A percentile compares a stretch with the other conserved stretches of the same genome.
phyloP scores from a whole-genome alignment of 257 asterid genomes.

The Ilex aquifolium region DNA sequence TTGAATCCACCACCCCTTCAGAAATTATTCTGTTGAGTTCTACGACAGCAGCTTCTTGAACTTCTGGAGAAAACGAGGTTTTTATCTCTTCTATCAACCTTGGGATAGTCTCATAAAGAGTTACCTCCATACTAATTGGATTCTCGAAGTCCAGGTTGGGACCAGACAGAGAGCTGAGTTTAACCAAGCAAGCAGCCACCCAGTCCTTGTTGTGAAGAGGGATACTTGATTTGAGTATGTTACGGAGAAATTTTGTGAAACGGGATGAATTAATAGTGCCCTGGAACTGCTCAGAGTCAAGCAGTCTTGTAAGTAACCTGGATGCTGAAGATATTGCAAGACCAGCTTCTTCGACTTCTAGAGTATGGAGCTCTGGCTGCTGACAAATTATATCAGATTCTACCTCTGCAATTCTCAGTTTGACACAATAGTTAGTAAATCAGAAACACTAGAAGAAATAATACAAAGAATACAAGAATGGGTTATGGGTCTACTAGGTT shows the following conservation, averaged over 20 bases:
- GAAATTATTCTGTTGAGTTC: slow-evolving; percentile 69
- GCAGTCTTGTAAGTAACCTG: slow-evolving; percentile 54
- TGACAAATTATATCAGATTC: slow-evolving; percentile 23
- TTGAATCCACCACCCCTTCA: slow-evolving; percentile 58
- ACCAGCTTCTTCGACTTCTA: slow-evolving; percentile 74
- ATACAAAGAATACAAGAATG: no score
- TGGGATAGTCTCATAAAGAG: slow-evolving; percentile 70
- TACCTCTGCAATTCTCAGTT: slow-evolving; percentile 22
- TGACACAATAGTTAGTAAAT: slow-evolving; percentile 8
- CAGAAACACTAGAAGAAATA: neutral
- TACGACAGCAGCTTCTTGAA: slow-evolving; percentile 57
- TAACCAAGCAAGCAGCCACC: slow-evolving; percentile 80
- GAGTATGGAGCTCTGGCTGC: slow-evolving; percentile 40
- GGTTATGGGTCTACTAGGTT: neutral
- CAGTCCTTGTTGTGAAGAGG: slow-evolving; percentile 62
- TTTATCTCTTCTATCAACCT: slow-evolving; percentile 58
- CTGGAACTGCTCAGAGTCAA: slow-evolving; percentile 38
- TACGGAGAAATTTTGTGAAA: slow-evolving; percentile 48
- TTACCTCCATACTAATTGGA: slow-evolving; percentile 53
- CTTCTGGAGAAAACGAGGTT: slow-evolving; percentile 39
- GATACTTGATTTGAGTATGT: slow-evolving; percentile 43
- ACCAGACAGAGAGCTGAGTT: slow-evolving; percentile 42
- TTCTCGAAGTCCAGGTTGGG: slow-evolving; percentile 27
- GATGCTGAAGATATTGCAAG: slow-evolving; percentile 64
- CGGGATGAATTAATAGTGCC: slow-evolving; percentile 20